phyloP scores from a whole-genome alignment of 495 filamentous ascomycete species.

The Neurospora sublineolata region DNA sequence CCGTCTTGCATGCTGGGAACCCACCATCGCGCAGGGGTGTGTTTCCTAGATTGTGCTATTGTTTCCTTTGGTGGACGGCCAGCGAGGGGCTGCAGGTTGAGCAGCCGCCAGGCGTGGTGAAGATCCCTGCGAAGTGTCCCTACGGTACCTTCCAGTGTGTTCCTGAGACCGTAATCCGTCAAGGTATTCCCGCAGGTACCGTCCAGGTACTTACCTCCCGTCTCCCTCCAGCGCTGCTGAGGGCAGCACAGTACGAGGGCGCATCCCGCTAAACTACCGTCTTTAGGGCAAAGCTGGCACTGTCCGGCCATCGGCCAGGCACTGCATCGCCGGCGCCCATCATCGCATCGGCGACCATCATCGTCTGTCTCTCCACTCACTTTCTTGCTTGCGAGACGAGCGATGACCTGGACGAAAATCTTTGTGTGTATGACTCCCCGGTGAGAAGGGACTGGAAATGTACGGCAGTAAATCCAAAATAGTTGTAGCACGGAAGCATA shows the following conservation, averaged over 20 bases:
- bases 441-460: not conserved
- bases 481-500: not conserved
- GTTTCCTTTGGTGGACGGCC: not conserved
- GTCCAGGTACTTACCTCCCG: not conserved
- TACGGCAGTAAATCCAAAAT: not conserved
- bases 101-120: constrained; percentile 10
- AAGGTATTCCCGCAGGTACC: not conserved
- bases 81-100: constrained; percentile 3
- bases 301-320: not conserved
- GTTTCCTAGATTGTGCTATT: not conserved
- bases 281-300: not conserved
- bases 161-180: not conserved
- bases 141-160: not conserved
- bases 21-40: not conserved
- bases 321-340: not conserved
- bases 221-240: not conserved
- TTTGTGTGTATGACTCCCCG: not conserved
- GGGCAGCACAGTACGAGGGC: not conserved
- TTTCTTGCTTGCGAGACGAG: not conserved
- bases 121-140: constrained; percentile 11
- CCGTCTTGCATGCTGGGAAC: not conserved
- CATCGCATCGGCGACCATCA: not conserved
- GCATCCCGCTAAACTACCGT: not conserved
- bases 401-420: not conserved
- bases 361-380: not conserved